These are phyloP conservation scores for Diaporthe sp. DNA, from an alignment of 2,329 filamentous ascomycete genomes.

Conservation along the genomic window DNA sequence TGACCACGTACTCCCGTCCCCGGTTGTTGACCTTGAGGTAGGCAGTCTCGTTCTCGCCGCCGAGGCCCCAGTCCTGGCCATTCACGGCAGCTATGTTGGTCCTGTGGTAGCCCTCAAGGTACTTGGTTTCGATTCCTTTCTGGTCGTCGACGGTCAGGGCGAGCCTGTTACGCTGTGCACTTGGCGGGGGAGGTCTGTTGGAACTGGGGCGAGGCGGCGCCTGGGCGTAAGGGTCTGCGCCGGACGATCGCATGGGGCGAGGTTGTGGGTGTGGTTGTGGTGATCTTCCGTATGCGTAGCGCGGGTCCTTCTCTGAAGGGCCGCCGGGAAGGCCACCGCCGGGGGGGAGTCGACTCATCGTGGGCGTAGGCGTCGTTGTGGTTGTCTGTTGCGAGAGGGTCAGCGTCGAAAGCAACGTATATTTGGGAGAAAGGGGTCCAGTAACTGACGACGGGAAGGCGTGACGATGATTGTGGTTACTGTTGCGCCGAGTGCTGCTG, in stretches of 20 bases:
- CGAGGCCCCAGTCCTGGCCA: constrained; percentile 30
- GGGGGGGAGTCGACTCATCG: constrained; percentile 21
- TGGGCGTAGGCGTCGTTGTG: neutral
- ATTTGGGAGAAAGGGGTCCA: no score
- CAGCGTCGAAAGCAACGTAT: no score
- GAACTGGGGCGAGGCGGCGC: constrained; percentile 18
- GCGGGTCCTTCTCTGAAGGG: neutral
- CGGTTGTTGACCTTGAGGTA: constrained; percentile 14
- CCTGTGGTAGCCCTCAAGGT: constrained; percentile 24
- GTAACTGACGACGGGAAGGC: no score
- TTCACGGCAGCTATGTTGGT: constrained; percentile 30
- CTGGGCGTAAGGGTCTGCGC: constrained; percentile 28
- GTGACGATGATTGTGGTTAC: neutral
- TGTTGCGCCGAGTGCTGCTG: neutral
- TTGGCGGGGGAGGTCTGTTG: constrained; percentile 6
- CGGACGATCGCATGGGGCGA: constrained; percentile 22
- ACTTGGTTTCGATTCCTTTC: neutral
- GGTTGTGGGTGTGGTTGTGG: constrained; percentile 14
- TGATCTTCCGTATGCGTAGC: constrained; percentile 1
- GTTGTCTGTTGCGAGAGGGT: neutral
- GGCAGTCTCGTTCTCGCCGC: constrained; percentile 14
- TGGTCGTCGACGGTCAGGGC: neutral
- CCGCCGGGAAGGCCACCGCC: constrained; percentile 11
- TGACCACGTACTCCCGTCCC: constrained; percentile 21
- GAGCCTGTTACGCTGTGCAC: neutral